Conservation (phyloP, 2,329 filamentous ascomycete genomes). For the Trichoderma endophyticum region DNA sequence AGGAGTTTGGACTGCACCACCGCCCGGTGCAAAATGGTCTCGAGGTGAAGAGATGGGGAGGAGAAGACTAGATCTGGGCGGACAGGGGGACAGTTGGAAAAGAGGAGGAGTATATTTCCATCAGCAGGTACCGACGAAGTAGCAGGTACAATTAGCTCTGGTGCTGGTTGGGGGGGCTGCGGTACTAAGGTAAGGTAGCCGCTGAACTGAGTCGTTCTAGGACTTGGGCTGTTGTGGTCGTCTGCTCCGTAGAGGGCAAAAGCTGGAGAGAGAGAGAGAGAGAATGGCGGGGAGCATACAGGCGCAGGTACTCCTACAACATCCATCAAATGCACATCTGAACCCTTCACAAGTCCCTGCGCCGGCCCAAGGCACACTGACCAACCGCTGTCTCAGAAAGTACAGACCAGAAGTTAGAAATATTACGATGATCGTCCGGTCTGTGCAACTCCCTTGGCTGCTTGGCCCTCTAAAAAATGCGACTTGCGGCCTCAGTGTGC, state of each 20-base stretch:
- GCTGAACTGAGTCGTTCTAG: neutral
- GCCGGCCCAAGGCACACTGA: neutral
- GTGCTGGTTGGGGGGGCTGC: neutral
- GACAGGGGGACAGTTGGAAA: conserved; percentile 4
- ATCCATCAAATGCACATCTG: neutral
- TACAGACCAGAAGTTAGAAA: neutral
- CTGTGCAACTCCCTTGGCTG: neutral
- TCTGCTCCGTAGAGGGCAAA: neutral
- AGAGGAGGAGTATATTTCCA: neutral
- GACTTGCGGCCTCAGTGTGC: neutral
- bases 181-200: neutral
- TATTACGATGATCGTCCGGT: neutral
- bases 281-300: neutral
- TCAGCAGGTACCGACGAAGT: neutral
- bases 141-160: neutral
- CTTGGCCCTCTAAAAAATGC: neutral
- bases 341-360: neutral
- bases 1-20: conserved; percentile 3
- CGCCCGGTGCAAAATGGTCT: conserved; percentile 7
- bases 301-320: neutral
- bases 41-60: conserved; percentile 11
- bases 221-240: neutral
- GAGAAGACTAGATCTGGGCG: conserved; percentile 1
- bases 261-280: neutral
- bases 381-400: neutral